These are phyloP conservation scores for Obelidium mucronatum DNA, from an alignment of 192 early-diverging fungal genomes.

Conservation along the genomic window DNA sequence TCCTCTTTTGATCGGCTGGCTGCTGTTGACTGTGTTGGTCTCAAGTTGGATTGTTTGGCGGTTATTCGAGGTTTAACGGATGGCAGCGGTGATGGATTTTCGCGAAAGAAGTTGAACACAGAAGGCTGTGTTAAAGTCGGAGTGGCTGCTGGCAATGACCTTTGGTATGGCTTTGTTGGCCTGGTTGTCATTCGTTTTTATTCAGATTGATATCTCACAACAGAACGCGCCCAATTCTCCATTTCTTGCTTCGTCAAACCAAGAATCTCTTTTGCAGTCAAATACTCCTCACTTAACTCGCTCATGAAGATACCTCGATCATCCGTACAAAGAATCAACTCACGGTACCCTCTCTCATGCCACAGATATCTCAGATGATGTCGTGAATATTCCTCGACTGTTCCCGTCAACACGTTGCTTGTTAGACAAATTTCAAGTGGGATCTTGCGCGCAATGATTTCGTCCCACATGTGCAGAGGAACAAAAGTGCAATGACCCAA, in stretches of 20 bases:
- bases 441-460: constrained; percentile 1
- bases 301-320: constrained; percentile 23
- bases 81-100: background rate
- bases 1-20: too few species aligned
- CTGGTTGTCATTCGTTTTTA: too few species aligned
- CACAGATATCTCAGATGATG: constrained; percentile 31
- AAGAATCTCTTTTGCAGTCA: constrained; percentile 21
- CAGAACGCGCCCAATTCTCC: constrained; percentile 16
- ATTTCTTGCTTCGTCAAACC: constrained; percentile 14
- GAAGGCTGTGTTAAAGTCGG: background rate
- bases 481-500: constrained; percentile 36
- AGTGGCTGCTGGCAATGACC: background rate
- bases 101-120: background rate
- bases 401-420: constrained; percentile 30
- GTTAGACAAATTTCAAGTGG: constrained; percentile 29
- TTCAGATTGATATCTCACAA: too few species aligned
- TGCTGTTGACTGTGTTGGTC: background rate
- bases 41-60: background rate
- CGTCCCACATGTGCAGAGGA: background rate
- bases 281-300: constrained; percentile 31
- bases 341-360: constrained; percentile 11
- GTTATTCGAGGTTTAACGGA: background rate
- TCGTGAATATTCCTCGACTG: background rate
- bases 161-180: background rate
- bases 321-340: constrained; percentile 22